A percentile compares a stretch with the other conserved stretches of the same genome.
Evolutionary conservation across 768 basidiomycete genomes (phyloP).

Genomic region (Rhizopogon vinicolor): DNA sequence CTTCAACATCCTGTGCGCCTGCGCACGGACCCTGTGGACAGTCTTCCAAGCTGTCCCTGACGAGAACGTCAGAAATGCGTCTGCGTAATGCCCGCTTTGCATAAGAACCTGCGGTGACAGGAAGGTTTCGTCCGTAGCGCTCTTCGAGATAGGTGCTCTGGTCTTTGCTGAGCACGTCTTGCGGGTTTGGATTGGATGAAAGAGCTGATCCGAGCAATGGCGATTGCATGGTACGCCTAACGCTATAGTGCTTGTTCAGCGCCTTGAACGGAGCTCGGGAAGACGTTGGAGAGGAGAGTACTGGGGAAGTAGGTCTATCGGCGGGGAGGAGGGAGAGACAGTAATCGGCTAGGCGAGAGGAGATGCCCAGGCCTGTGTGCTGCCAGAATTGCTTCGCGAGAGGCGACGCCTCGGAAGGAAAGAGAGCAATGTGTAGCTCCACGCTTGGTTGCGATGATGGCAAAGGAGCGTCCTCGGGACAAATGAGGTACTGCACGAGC

Average conservation of each 20-base stretch:
- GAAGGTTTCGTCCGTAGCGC: slow-evolving; percentile 89
- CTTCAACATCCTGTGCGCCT: slow-evolving; percentile 38
- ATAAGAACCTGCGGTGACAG: slow-evolving; percentile 61
- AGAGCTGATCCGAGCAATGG: slow-evolving; percentile 8
- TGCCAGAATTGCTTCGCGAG: slow-evolving; percentile 95
- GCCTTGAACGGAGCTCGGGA: slow-evolving; percentile 36
- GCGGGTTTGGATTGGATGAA: slow-evolving; percentile 1
- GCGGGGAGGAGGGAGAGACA: slow-evolving; percentile 67
- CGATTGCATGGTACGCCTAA: slow-evolving; percentile 12
- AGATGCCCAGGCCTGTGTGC: slow-evolving; percentile 87
- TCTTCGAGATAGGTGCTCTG: slow-evolving; percentile 83
- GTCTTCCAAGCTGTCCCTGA: slow-evolving; percentile 46
- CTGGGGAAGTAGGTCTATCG: slow-evolving; percentile 24
- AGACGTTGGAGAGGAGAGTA: slow-evolving; percentile 9
- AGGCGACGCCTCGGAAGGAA: slow-evolving; percentile 53
- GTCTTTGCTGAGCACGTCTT: slow-evolving; percentile 56
- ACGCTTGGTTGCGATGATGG: slow-evolving; percentile 15
- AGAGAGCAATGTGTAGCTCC: slow-evolving; percentile 81
- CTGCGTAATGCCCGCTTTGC: slow-evolving; percentile 88
- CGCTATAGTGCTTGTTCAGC: slow-evolving; percentile 56
- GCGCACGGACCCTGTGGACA: slow-evolving; percentile 33
- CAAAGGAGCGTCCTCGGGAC: slow-evolving; percentile 44
- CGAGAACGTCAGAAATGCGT: slow-evolving; percentile 81
- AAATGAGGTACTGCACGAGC: slow-evolving; percentile 68
- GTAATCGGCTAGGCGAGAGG: slow-evolving; percentile 80